Evolutionary conservation across 116 monocot genomes (phyloP), one percentile per base, ranked within the genome.

Genomic region (Papilionanthe hybrid): DNA sequence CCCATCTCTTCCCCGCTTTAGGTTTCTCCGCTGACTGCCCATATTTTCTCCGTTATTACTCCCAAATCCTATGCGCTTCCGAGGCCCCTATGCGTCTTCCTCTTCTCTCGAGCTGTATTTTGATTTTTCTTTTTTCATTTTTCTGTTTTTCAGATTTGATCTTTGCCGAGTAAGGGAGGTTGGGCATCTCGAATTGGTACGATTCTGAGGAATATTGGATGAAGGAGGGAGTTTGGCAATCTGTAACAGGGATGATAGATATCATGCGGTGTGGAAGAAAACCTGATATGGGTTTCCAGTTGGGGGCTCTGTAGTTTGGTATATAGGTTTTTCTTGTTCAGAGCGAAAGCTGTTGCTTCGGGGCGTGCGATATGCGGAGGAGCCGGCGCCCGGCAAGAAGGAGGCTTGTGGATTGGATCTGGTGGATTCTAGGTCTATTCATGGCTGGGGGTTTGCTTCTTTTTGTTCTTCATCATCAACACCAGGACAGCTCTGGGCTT

Each of bases 341-440:
- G 73, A 37, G 9, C 18, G n/a, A 73, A 73, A 20, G 44, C 8
- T 4, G n/a, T 23, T 44, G 43, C 9, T 73, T 45, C 1, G 19
- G 73, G 22, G 37, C 22, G 43, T 43, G 73, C 41, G 80, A 76
- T 32, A 93, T 93, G 93, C 82, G 90, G 84, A 80, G 96, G 78
- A 85, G 89, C 87, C 91, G 96, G 85, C 96, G 93, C 75, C 83
- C 88, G 15, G 73, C 88, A 20, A 81, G 93, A 72, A 84, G 92
- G 79, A 77, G 90, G 82, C 56, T 93, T 55, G 82, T 86, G 43
- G 82, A 32, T 37, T 93, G 93, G 93, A 93, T 92, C 87, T 96
- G 91, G 90, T 80, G 76, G 80, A 77, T 96, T 42, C 78, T 90
- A 37, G 86, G 79, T 56, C 47, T 89, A 63, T 93, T 89, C 74